Evolutionary conservation across 768 basidiomycete genomes (phyloP).

Genomic region (Lepiota venenata): DNA sequence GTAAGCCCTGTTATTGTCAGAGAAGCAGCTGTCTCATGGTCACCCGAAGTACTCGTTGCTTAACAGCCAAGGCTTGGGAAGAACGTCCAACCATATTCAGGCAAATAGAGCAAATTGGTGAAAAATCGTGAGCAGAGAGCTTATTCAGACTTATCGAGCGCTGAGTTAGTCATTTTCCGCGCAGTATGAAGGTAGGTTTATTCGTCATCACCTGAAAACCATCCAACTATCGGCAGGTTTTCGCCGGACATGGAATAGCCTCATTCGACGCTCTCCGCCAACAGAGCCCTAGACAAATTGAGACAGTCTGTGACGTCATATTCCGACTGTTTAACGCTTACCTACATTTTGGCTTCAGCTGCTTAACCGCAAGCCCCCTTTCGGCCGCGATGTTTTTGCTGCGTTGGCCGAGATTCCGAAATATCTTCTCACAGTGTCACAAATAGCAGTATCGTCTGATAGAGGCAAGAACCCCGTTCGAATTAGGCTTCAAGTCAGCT

Average conservation of each 20-base stretch:
- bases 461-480: constrained; percentile 52
- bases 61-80: constrained; percentile 91
- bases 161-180: neutral
- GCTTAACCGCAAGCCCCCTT: constrained; percentile 70
- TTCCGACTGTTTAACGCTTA: no score
- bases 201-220: neutral
- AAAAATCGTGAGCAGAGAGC: constrained; percentile 68
- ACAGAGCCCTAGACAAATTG: constrained; percentile 59
- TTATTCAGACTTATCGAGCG: neutral
- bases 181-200: constrained; percentile 30
- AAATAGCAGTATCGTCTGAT: constrained; percentile 39
- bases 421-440: constrained; percentile 52
- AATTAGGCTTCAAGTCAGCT: constrained; percentile 54
- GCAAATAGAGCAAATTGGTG: constrained; percentile 89
- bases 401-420: constrained; percentile 62
- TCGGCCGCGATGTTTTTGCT: constrained; percentile 67
- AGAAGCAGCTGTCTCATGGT: neutral
- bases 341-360: constrained; percentile 38
- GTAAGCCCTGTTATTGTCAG: constrained; percentile 34
- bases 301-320: constrained; percentile 41
- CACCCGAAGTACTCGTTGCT: constrained; percentile 57
- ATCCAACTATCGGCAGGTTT: constrained; percentile 40
- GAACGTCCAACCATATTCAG: constrained; percentile 79
- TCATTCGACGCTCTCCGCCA: constrained; percentile 54
- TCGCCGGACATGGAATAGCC: constrained; percentile 71